Evolutionary conservation across 2,329 filamentous ascomycete species (phyloP), one percentile per base, ranked within the genome.

Genomic region (Colletotrichum gloeosporioides): DNA sequence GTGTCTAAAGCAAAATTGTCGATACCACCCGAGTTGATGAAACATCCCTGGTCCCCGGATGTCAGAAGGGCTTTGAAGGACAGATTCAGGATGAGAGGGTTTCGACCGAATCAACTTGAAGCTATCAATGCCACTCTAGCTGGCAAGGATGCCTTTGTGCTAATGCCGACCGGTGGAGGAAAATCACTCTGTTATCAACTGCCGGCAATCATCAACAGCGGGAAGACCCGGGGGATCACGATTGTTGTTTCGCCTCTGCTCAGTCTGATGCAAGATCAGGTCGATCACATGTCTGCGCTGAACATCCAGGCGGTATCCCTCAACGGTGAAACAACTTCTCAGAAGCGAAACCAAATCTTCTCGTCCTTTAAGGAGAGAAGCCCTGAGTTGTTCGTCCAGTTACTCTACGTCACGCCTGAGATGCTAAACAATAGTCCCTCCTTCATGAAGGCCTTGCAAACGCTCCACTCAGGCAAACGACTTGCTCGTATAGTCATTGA

Each of bases 141-240:
- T 34, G 97, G 96, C 4, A 93, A 96, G 78, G 96, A 99, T 84
- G 94, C 95, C 0, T 99, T 99, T 83, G 94, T 99, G 18, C 88
- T 99, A 53, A 99, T 99, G 97, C 97, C 98, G 4, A 99, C 97
- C 0, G 97, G 97, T 69, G 97, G 97, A 76, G 97, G 97, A 57
- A 99, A 99, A 83, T 99, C 96, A 2, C 89, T 99, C 3, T 99
- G 97, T 84, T 99, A 99, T 83, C 98, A 99, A 83, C 87, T 99
- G 15, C 98, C 97, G 16, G 95, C 97, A 3, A 91, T 99, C 25
- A 90, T 99, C 36, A 91, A 89, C 64, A 94, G 92, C 62, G 97
- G 97, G 59, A 94, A 91, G 80, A 99, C 96, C 0, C 88, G 88
- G 39, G 98, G 97, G 5, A 93, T 99, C 29, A 99, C 96, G 0